Base-by-base conservation (phyloP, 495 filamentous ascomycete genomes). In the Penicillium odoratum region DNA sequence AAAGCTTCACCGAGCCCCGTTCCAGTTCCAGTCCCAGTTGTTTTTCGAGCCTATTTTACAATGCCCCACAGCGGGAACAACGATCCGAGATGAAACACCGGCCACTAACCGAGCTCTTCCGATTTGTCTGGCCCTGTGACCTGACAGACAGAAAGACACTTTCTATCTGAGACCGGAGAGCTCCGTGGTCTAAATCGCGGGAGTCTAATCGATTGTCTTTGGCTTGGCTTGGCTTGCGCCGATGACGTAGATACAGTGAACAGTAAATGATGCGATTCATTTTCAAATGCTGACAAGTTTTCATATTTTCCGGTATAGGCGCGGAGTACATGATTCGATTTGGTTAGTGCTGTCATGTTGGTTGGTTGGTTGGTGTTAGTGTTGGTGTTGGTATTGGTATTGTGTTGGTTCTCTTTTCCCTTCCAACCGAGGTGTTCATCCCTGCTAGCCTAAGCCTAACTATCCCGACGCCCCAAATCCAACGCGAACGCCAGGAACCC, bases 61-160 rank as follows among this genome's bases (percentile, higher is more conserved):
- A 18, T 40, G 65, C 56, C 66, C 66, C 66, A 69, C 66, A 67
- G 59, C 64, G 66, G 66, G 58, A 21, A 64, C 63, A 64, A 61
- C 58, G 63, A 67, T 62, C 61, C 55, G 59, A 60, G 55, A 64
- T 64, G 59, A 67, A 67, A 67, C 61, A 62, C 15, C 58, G 61
- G 45, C 49, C 60, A 49, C 11, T 54, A 67, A 54, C 66, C 66
- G 66, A 69, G 61, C 8, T 52, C 48, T 67, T 69, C 66, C 66
- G 66, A 69, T 69, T 69, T 69, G 66, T 51, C 64, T 53, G 55
- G 34, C 10, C 26, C 11, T 36, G 29, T 13, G 43, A 54, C 40
- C 60, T 60, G 55, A 51, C 51, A 30, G 55, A 48, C 45, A 16
- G 21, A 21, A 21, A 21, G 21, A 21, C 21, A 28, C 48, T 42